Conservation (phyloP, 371 early-diverging fungal genomes). For the Mucor piriformis region DNA sequence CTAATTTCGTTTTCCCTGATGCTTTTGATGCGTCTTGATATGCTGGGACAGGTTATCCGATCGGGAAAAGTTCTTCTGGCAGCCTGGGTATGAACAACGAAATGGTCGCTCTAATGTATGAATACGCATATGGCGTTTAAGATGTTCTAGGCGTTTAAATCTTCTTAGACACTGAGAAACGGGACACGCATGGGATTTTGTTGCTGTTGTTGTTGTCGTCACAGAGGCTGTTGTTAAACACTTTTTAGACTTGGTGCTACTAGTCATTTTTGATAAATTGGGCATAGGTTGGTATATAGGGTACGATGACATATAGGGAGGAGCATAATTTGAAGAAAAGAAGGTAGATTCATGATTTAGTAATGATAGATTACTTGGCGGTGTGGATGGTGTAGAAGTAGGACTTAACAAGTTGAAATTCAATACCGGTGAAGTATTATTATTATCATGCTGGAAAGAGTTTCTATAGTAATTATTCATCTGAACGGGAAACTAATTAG, state of each 20-base stretch:
- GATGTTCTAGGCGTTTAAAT: conserved; percentile 85
- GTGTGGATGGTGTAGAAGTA: not conserved
- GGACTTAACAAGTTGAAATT: conserved; percentile 3
- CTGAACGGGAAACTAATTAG: no score
- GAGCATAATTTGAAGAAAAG: not conserved
- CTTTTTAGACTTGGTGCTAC: not conserved
- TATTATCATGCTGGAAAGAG: not conserved
- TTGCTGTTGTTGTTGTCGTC: not conserved
- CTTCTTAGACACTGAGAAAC: conserved; percentile 57
- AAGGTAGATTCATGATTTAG: conserved; percentile 2
- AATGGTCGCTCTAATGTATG: conserved; percentile 84
- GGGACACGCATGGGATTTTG: conserved; percentile 53
- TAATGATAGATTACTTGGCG: not conserved
- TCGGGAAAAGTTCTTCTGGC: conserved; percentile 82
- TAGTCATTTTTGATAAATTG: not conserved
- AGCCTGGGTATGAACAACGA: conserved; percentile 66
- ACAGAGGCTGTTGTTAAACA: not conserved
- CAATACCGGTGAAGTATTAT: not conserved
- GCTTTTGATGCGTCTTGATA: conserved; percentile 61
- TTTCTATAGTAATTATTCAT: conserved; percentile 4
- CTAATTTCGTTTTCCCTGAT: conserved; percentile 26
- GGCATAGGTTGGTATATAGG: not conserved
- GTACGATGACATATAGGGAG: not conserved
- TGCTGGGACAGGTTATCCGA: conserved; percentile 75
- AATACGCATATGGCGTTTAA: conserved; percentile 86